Percentiles rank a stretch among this genome's conserved stretches.
These are phyloP conservation scores for Epicoccum sorghinum DNA, from an alignment of 2,329 filamentous ascomycete genomes.

Conservation along the genomic window DNA sequence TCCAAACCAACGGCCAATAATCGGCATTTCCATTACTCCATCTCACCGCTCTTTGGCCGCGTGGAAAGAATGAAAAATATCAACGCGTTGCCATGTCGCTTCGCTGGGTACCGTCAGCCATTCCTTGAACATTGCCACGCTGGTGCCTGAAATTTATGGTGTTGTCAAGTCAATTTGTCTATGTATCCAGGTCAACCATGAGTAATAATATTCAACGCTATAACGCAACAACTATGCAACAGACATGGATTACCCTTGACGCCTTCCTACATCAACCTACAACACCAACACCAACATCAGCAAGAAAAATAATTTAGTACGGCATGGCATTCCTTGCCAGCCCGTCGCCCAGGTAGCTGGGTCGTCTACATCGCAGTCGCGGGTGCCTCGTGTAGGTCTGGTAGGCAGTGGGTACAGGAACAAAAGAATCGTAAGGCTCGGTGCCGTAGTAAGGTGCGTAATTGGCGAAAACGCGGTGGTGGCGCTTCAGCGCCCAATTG, in stretches of 20 bases:
- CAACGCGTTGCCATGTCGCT: neutral
- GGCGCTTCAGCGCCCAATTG: constrained; percentile 35
- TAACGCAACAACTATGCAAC: constrained; percentile 19
- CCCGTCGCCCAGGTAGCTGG: constrained; percentile 29
- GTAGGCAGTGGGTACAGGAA: constrained; percentile 33
- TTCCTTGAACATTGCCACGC: neutral
- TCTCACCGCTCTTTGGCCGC: constrained; percentile 17
- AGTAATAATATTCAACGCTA: constrained; percentile 19
- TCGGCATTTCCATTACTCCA: constrained; percentile 1
- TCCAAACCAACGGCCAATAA: constrained; percentile 3
- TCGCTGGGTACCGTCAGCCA: neutral
- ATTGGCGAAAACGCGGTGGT: constrained; percentile 17
- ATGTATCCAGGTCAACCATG: constrained; percentile 19
- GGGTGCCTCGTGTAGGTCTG: constrained; percentile 23
- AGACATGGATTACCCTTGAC: constrained; percentile 14
- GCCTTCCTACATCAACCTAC: constrained; percentile 10
- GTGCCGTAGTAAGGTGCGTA: constrained; percentile 30
- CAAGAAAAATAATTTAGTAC: constrained; percentile 2
- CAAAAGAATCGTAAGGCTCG: constrained; percentile 33
- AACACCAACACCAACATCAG: neutral
- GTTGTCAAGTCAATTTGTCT: constrained; percentile 16
- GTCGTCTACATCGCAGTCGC: constrained; percentile 23
- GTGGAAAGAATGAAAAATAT: neutral
- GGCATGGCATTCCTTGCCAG: constrained; percentile 28
- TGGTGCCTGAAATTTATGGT: constrained; percentile 13